Evolutionary conservation across 371 early-diverging fungal genomes (phyloP).

Genomic region (Fennellomyces sp.): DNA sequence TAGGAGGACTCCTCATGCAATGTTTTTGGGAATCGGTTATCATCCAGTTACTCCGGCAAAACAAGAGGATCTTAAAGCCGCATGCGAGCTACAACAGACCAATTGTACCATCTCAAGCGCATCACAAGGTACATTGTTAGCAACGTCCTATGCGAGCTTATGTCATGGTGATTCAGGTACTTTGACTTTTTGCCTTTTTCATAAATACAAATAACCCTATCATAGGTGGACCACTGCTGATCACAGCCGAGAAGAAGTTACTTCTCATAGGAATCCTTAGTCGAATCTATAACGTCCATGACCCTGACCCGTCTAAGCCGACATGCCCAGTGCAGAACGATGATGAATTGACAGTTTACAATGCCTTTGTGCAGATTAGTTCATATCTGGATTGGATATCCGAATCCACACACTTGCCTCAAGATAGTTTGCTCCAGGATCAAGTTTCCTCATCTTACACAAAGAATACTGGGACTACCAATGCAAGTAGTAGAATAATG

Average conservation of each 20-base stretch:
- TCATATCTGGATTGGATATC: conserved; percentile 32
- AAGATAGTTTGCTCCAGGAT: not conserved
- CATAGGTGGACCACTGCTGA: conserved; percentile 29
- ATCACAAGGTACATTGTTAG: conserved; percentile 13
- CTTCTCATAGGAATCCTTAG: conserved; percentile 27
- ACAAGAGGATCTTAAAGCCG: not conserved
- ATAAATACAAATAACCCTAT: not conserved
- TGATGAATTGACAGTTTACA: conserved; percentile 11
- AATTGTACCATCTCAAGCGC: conserved; percentile 8
- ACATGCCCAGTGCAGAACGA: conserved; percentile 34
- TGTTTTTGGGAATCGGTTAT: not conserved
- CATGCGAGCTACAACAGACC: not conserved
- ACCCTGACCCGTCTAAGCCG: conserved; percentile 23
- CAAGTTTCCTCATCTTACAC: too few relatives aligned
- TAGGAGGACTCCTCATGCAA: too few relatives aligned
- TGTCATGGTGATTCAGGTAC: conserved; percentile 46
- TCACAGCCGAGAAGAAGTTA: not conserved
- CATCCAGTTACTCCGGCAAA: not conserved
- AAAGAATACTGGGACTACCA: too few relatives aligned
- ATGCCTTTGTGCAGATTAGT: conserved; percentile 26
- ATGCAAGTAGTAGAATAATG: too few relatives aligned
- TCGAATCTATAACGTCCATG: conserved; percentile 36
- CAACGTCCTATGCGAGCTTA: conserved; percentile 20
- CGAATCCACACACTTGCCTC: conserved; percentile 22
- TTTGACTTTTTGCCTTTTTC: not conserved